Evolutionary conservation across 768 basidiomycete species (phyloP).

Genomic region (Gymnopilus junonius): DNA sequence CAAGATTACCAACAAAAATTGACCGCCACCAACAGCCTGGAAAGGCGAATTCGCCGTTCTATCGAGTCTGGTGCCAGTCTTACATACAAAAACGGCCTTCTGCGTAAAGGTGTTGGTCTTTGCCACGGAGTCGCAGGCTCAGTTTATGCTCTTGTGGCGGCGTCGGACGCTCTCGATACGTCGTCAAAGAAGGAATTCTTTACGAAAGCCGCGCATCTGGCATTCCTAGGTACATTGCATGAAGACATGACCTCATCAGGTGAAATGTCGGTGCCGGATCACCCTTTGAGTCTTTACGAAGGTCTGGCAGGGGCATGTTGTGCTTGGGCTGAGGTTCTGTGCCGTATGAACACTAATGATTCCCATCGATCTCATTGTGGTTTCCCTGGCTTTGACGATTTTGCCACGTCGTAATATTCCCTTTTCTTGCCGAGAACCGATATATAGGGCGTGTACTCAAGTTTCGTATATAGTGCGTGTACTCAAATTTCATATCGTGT

Average conservation of each 20-base stretch:
- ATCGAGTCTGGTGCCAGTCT: constrained; percentile 43
- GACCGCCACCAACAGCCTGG: constrained; percentile 26
- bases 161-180: constrained; percentile 42
- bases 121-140: constrained; percentile 62
- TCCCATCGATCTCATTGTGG: constrained; percentile 25
- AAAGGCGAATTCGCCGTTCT: constrained; percentile 33
- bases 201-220: constrained; percentile 49
- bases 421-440: background rate
- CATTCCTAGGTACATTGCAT: constrained; percentile 44
- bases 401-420: background rate
- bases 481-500: background rate
- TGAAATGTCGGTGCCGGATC: constrained; percentile 52
- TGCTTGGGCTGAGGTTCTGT: constrained; percentile 54
- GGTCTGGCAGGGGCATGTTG: constrained; percentile 63
- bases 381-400: constrained; percentile 48
- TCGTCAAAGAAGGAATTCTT: constrained; percentile 31
- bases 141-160: constrained; percentile 56
- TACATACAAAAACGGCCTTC: constrained; percentile 51
- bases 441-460: background rate
- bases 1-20: constrained; percentile 22
- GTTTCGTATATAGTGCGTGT: background rate
- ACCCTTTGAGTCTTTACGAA: constrained; percentile 60
- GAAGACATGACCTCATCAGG: constrained; percentile 36
- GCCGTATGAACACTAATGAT: constrained; percentile 28
- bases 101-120: constrained; percentile 61